These are phyloP conservation scores for Petunia hybrid DNA, from an alignment of 305 asterid species.

Conservation along the genomic window DNA sequence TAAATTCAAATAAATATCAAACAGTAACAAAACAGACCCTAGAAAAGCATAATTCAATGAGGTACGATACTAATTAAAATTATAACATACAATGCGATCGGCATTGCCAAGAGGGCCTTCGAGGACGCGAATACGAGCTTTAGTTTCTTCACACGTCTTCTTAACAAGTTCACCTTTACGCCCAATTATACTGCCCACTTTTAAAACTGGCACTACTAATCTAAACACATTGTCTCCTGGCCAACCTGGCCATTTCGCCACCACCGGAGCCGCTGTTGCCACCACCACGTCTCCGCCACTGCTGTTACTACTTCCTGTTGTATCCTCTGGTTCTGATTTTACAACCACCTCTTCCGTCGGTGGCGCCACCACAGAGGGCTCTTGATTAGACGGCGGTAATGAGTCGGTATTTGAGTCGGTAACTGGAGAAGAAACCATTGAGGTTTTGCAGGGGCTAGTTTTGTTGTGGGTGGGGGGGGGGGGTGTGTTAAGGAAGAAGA, in stretches of 20 bases:
- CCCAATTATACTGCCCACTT: slow-evolving; percentile 92
- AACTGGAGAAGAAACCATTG: slow-evolving; percentile 14
- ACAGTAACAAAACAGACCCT: slow-evolving; percentile 14
- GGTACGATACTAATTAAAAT: not conserved
- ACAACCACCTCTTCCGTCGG: not conserved
- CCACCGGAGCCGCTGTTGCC: not conserved
- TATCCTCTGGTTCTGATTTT: not conserved
- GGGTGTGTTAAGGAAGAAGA: no score
- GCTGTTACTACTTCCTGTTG: not conserved
- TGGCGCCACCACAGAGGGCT: not conserved
- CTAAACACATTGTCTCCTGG: slow-evolving; percentile 82
- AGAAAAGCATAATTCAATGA: slow-evolving; percentile 12
- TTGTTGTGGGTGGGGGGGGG: no score
- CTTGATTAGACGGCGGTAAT: slow-evolving; percentile 2
- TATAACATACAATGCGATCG: slow-evolving; percentile 73
- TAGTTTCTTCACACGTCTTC: slow-evolving; percentile 88
- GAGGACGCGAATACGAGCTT: slow-evolving; percentile 82
- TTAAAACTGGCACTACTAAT: slow-evolving; percentile 78
- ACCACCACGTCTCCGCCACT: not conserved
- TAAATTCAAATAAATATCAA: not conserved
- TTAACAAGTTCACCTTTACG: slow-evolving; percentile 88
- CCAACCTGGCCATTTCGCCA: slow-evolving; percentile 88
- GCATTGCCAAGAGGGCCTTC: slow-evolving; percentile 75
- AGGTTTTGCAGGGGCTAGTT: not conserved
- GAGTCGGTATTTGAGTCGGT: not conserved